Base-by-base conservation (phyloP, 2,329 filamentous ascomycete species). In the Amauroascus verrucosus region DNA sequence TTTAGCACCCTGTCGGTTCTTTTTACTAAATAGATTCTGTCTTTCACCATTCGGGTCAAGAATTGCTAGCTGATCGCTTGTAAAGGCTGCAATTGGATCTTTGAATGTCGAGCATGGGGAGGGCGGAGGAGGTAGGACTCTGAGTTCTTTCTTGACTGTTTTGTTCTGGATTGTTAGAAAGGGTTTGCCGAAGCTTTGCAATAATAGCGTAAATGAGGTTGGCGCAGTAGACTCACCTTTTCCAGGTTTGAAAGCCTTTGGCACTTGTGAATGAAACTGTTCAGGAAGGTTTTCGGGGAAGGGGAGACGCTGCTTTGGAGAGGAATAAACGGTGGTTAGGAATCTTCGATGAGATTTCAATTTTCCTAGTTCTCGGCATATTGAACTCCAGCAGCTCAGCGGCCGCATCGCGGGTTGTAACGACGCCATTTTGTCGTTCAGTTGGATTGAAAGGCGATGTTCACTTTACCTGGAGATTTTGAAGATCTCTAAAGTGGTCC, bases 41-140 rank as follows among this genome's bases (percentile, higher is more conserved):
- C 91, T 86, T 50, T 85, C 83, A 48, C 89, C 89, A 1, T 83
- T 88, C 3, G 89, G 88, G 71, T 98, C 93, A 64, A 96, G 85
- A 40, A 78, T 70, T 38, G 77, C 67, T 64, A 95, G 78, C 72
- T 95, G 88, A 53, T 80, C 72, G 49, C 77, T 68, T 61, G 83
- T 83, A 62, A 95, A 76, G 54, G 78, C 69, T 35, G 76, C 75
- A 63, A 97, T 72, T 20, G 89, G 84, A 63, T 89, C 77, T 62
- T 71, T 72, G 65, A 69, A 74, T 8, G 48, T 52, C 54, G 75
- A 70, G 54, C 75, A 73, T 48, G 79, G 70, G 8, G 81, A 79
- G 32, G 78, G 76, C 11, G 78, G 71, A 11, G 80, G 76, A 3
- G 78, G 77, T 62, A 71, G 67, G 59, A 73, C 65, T 62, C 75